A percentile compares a stretch with the other conserved stretches of the same genome.
Evolutionary conservation across 139 green algal species (phyloP).

Genomic region (Coelastrella sp.): DNA sequence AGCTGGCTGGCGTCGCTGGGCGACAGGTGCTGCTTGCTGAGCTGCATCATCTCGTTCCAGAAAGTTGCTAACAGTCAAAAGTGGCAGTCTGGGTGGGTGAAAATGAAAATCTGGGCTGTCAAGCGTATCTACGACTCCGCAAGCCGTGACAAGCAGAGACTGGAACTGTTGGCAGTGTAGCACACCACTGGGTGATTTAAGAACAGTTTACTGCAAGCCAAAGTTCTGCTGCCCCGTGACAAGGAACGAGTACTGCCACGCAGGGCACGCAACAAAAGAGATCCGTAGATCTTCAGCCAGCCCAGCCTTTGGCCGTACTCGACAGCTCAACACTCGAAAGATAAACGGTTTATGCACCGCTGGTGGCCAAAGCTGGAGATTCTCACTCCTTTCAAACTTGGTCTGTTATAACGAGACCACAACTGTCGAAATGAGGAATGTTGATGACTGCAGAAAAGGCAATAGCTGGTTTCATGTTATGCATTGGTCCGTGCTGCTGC

Average conservation of each 20-base stretch:
- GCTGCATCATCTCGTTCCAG: not conserved
- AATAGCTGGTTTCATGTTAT: no score
- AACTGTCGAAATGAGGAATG: no score
- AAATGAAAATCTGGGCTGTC: not conserved
- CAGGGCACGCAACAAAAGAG: not conserved
- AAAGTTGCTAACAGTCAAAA: no score
- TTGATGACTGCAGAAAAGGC: no score
- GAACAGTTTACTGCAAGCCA: no score
- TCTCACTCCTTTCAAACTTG: not conserved
- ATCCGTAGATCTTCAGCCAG: not conserved
- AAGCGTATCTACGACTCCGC: not conserved
- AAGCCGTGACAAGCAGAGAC: not conserved
- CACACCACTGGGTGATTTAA: not conserved
- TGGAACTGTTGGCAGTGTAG: not conserved
- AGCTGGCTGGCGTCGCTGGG: not conserved
- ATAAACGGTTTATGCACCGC: no score
- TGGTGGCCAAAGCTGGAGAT: no score
- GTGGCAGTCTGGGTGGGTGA: no score
- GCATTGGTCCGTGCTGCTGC: no score
- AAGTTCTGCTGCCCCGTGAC: no score
- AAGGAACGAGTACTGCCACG: not conserved
- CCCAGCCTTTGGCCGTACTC: no score
- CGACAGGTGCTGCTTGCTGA: not conserved
- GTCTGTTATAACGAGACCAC: not conserved
- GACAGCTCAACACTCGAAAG: no score